phyloP scores from a whole-genome alignment of 768 basidiomycete species.

The Trametes sanguinea region DNA sequence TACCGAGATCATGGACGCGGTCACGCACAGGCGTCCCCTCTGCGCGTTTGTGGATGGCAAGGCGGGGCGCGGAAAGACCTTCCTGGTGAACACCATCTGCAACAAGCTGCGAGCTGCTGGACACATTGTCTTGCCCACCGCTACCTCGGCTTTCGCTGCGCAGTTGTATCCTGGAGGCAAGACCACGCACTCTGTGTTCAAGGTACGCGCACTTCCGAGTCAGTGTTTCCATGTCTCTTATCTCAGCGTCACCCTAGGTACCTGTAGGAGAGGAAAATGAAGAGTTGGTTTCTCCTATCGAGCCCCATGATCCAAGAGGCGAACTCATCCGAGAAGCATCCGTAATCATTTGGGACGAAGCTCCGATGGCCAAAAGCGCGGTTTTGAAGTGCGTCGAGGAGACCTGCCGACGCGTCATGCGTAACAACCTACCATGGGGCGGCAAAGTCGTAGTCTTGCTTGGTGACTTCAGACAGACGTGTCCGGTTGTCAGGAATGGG shows the following conservation, averaged over 20 bases:
- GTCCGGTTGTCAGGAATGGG: constrained; percentile 39
- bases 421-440: constrained; percentile 37
- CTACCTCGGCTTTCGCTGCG: constrained; percentile 43
- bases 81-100: constrained; percentile 37
- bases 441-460: constrained; percentile 39
- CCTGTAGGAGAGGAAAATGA: constrained; percentile 38
- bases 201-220: constrained; percentile 26
- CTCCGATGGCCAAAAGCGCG: constrained; percentile 42
- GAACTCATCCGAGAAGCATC: constrained; percentile 37
- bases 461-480: constrained; percentile 45
- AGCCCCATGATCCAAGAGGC: constrained; percentile 28
- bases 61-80: constrained; percentile 46
- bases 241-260: constrained; percentile 26
- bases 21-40: constrained; percentile 17
- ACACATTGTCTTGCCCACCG: constrained; percentile 38
- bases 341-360: constrained; percentile 45
- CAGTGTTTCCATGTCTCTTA: not conserved
- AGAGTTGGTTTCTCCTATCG: constrained; percentile 36
- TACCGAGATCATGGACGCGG: constrained; percentile 19
- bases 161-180: constrained; percentile 40
- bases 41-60: constrained; percentile 41
- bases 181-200: constrained; percentile 43
- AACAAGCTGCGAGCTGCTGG: constrained; percentile 31
- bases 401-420: constrained; percentile 32
- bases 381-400: constrained; percentile 40